Base-by-base conservation (phyloP, 148 eudicot genomes). In the Chenopodium quinoa region DNA sequence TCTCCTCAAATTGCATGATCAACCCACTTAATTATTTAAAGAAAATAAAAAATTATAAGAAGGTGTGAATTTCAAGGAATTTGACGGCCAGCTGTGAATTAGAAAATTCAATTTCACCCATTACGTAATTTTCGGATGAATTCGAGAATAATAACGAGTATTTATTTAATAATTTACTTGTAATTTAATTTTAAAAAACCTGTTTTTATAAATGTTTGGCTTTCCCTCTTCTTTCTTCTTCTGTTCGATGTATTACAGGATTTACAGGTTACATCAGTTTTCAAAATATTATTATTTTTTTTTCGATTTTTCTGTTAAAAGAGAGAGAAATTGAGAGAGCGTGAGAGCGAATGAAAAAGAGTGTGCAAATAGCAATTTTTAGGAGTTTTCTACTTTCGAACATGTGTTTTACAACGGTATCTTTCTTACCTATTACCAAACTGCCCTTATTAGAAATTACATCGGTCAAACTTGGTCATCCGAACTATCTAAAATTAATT, bases 1-100 rank as follows among this genome's bases (percentile, higher is more conserved):
- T 81, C 7, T 72, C 64, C 31, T 81, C 62, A 81, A 34, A 25
- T n/a, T 80, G 83, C 76, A 84, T 31, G 64, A 63, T 76, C 64
- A 77, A 20, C 48, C 68, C 71, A 71, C 47, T 32, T 50, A 74
- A 74, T 48, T 74, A 48, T 48, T 8, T 9, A 32, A 22, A 34
- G 44, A 20, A 71, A 14, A 70, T 3, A 17, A 19, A 32, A 32
- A 70, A 77, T 58, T 58, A 58, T 2, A 50, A 50, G 22, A 82
- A 76, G 27, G 68, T 44, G 23, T 58, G 54, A 40, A 12, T 29
- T 4, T 22, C 69, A 12, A 22, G 58, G n/a, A 62, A 72, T 71
- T 71, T 58, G 19, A 72, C 4, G 81, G 65, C 37, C 37, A 47
- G 22, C 14, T 44, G 3, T 40, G 44, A 6, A 40, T 40, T 40